Base-by-base conservation (phyloP, 176 grass and related monocot species). In the Guadua angustifolia region DNA sequence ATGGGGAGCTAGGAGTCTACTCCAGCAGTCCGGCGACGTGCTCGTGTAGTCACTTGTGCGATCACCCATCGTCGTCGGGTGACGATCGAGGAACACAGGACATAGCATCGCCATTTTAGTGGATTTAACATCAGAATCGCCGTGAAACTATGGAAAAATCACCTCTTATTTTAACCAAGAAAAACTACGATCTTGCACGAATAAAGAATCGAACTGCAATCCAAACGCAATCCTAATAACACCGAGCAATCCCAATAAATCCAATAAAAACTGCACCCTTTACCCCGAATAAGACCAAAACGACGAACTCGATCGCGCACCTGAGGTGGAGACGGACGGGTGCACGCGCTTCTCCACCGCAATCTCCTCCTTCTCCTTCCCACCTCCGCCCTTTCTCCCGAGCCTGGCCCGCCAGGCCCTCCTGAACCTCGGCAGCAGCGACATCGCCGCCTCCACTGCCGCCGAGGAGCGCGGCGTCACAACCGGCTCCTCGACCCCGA, bases 391-490 rank as follows among this genome's bases (percentile, higher is more conserved):
- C 9, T 86, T 87, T 2, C 16, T 40, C 7, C 84, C 80, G n/a
- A 79, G 13, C 6, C 74, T 69, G n/a, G 16, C 43, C n/a, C 79
- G 4, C 69, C 84, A 75, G 60, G 80, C 51, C 89, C 89, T 87
- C 24, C 80, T 59, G 69, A 90, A 83, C 84, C 84, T 60, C 39
- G 59, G 79, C 50, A 67, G 58, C 42, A 58, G 15, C 50, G 60
- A 73, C 84, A 58, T 77, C 29, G 67, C 74, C 1, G 36, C 35
- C 2, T 25, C 70, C 14, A 51, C 25, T 42, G 32, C 81, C 17
- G 55, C 61, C 2, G 71, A 63, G 0, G 63, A 22, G 4, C 58
- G 19, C 4, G 74, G 67, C 57, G 88, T n/a, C 17, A 2, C 57
- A 9, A 3, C 22, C 1, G 32, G 14, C 1, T 46, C 86, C 5